phyloP scores from a whole-genome alignment of 2,329 filamentous ascomycete species.

The Cercospora janseana region DNA sequence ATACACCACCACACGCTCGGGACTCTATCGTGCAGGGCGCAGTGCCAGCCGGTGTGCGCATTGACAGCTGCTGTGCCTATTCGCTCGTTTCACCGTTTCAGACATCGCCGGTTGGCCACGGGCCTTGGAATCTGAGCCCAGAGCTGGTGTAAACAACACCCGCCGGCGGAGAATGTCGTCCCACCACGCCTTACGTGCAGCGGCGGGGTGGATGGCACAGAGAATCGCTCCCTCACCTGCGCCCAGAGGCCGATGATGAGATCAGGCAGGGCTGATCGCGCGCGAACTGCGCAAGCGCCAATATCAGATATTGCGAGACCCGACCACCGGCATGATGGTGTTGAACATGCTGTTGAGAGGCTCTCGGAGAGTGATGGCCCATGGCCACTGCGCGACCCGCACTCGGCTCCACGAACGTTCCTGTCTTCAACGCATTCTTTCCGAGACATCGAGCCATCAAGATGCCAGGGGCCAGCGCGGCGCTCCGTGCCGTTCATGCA shows the following conservation, averaged over 20 bases:
- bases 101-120: conserved; percentile 17
- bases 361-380: background rate
- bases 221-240: background rate
- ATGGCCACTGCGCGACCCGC: conserved; percentile 1
- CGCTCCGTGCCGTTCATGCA: conserved; percentile 16
- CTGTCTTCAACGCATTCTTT: conserved; percentile 22
- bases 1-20: conserved; percentile 7
- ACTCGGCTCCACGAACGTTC: conserved; percentile 14
- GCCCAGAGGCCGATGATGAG: conserved; percentile 6
- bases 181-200: conserved; percentile 10
- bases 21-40: conserved; percentile 17
- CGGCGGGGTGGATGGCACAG: background rate
- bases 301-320: background rate
- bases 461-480: conserved; percentile 18
- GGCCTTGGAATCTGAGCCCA: conserved; percentile 20
- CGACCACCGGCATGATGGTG: background rate
- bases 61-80: conserved; percentile 20
- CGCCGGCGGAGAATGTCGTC: conserved; percentile 16
- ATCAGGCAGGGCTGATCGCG: conserved; percentile 1
- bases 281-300: conserved; percentile 11
- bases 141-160: conserved; percentile 15
- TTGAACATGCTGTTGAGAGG: conserved; percentile 5
- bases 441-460: conserved; percentile 16
- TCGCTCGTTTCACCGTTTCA: conserved; percentile 18
- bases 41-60: conserved; percentile 16